These are phyloP conservation scores for Globisporangium nunn DNA, from an alignment of 352 stramenopile genomes.

Conservation along the genomic window DNA sequence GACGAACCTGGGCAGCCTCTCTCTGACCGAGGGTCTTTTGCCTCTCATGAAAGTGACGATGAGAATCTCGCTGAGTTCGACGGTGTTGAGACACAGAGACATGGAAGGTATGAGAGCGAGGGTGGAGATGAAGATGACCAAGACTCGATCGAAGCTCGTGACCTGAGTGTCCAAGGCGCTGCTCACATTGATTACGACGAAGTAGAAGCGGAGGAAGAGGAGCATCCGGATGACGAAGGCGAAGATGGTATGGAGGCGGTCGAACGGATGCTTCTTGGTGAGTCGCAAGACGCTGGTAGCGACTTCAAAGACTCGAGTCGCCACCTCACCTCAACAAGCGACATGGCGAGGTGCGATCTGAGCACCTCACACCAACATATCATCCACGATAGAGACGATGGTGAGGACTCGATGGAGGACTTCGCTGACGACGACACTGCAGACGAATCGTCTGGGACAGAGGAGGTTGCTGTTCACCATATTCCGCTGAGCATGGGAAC, in stretches of 20 bases:
- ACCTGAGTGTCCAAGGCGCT: not conserved
- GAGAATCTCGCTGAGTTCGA: conserved; percentile 4
- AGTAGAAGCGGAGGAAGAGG: not conserved
- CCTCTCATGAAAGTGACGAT: conserved; percentile 1
- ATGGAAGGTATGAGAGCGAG: not conserved
- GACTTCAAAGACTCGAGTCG: not conserved
- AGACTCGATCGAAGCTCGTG: not conserved
- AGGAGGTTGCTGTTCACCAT: not conserved
- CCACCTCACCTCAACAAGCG: too few species aligned
- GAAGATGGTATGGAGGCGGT: conserved; percentile 8
- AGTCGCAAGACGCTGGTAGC: not conserved
- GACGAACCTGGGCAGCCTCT: not conserved
- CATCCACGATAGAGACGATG: not conserved
- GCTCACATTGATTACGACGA: not conserved
- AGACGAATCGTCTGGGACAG: not conserved
- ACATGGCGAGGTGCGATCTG: not conserved
- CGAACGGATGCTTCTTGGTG: conserved; percentile 8
- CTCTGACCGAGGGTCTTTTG: not conserved
- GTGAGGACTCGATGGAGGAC: not conserved
- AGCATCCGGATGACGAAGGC: not conserved
- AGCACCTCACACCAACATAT: not conserved
- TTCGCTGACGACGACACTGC: not conserved
- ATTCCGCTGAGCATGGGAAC: not conserved
- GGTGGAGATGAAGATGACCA: not conserved
- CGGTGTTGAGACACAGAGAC: not conserved